Conservation (phyloP, 2,329 filamentous ascomycete species). For the Escovopsis sp. region DNA sequence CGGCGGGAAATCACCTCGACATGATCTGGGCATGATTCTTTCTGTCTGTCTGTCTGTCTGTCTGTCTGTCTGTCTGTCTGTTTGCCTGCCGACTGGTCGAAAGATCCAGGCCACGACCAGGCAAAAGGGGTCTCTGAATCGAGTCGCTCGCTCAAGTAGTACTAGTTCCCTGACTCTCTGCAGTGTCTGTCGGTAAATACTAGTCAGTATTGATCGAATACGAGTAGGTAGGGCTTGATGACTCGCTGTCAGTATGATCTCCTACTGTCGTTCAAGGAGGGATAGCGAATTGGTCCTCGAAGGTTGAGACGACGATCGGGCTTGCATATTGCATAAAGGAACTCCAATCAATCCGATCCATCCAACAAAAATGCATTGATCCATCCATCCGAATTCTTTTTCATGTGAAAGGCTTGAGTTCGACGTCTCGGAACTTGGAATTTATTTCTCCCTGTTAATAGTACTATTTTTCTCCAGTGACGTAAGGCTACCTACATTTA, state of each 20-base stretch:
- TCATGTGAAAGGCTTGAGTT: too few relatives aligned
- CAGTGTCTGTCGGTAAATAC: too few relatives aligned
- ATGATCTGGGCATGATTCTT: not conserved
- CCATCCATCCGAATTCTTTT: not conserved
- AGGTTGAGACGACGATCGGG: too few relatives aligned
- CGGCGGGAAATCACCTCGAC: conserved; percentile 13
- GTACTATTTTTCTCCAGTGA: too few relatives aligned
- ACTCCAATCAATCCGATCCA: not conserved
- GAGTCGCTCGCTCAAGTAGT: not conserved
- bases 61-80: not conserved
- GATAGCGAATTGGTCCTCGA: too few relatives aligned
- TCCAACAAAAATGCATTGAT: not conserved
- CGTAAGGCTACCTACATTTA: too few relatives aligned
- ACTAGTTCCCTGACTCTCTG: too few relatives aligned
- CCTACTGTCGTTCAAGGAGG: too few relatives aligned
- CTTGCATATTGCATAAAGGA: too few relatives aligned
- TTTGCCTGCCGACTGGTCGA: not conserved
- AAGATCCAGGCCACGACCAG: not conserved
- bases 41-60: not conserved
- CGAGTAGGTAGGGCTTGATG: too few relatives aligned
- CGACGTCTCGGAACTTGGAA: not conserved
- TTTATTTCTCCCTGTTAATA: not conserved
- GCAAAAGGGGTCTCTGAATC: not conserved
- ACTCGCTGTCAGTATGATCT: too few relatives aligned
- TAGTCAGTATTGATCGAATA: too few relatives aligned